phyloP scores from a whole-genome alignment of 306 rosid genomes.

The Echinosophora koreensis region DNA sequence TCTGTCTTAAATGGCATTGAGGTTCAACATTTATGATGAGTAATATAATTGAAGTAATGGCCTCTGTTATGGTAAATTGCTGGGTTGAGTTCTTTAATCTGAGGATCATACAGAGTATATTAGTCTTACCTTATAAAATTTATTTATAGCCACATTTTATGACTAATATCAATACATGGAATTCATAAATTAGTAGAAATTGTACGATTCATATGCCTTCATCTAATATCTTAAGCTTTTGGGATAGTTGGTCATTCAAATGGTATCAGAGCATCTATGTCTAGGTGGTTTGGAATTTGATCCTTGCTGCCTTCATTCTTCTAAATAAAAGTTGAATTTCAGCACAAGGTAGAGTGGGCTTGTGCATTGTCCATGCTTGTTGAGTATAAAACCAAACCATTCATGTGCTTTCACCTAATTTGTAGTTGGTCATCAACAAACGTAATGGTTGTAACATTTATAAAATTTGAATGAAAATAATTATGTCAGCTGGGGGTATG shows the following conservation, averaged over 20 bases:
- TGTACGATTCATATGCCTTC: background rate
- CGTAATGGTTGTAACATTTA: conserved; percentile 23
- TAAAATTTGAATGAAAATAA: conserved; percentile 16
- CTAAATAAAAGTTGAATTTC: background rate
- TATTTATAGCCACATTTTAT: conserved; percentile 2
- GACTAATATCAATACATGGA: conserved; percentile 7
- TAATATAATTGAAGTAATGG: conserved; percentile 24
- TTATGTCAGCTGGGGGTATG: conserved; percentile 12
- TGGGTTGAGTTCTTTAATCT: conserved; percentile 25
- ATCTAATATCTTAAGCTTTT: background rate
- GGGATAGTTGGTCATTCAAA: background rate
- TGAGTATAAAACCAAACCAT: background rate
- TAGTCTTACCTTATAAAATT: conserved; percentile 10
- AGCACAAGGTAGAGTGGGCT: no score
- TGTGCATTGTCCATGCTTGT: background rate
- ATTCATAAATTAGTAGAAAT: conserved; percentile 32
- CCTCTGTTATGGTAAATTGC: conserved; percentile 31
- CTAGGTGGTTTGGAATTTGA: background rate
- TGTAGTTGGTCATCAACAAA: background rate
- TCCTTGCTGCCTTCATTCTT: background rate
- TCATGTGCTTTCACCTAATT: background rate
- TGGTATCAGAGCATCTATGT: background rate
- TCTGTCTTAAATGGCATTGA: conserved; percentile 43
- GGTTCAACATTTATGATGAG: conserved; percentile 32
- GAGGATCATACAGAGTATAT: background rate